Evolutionary conservation across 2,329 filamentous ascomycete species (phyloP).

Genomic region (Fusarium buharicum): DNA sequence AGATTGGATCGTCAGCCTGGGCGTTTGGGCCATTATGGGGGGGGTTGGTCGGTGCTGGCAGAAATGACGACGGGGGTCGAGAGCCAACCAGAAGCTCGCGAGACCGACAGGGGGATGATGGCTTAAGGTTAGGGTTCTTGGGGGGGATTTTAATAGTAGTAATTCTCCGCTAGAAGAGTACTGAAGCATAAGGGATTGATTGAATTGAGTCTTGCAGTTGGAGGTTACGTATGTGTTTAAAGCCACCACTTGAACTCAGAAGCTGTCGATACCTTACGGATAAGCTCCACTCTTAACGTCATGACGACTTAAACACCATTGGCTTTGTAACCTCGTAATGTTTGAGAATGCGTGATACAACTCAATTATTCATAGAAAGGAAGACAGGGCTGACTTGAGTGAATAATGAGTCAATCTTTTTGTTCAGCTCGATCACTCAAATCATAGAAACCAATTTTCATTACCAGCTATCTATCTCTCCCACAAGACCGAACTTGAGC

Average conservation of each 20-base stretch:
- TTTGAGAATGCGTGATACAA: too few species aligned
- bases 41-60: constrained; percentile 44
- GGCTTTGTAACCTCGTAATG: too few species aligned
- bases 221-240: constrained; percentile 31
- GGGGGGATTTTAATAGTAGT: constrained; percentile 28
- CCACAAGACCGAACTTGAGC: too few species aligned
- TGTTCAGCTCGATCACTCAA: too few species aligned
- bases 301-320: constrained; percentile 4
- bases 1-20: constrained; percentile 43
- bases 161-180: constrained; percentile 34
- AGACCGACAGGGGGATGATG: constrained; percentile 18
- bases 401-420: too few species aligned
- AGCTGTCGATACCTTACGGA: constrained; percentile 23
- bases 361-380: too few species aligned
- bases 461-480: too few species aligned
- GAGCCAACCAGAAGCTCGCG: constrained; percentile 39
- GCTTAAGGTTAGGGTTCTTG: constrained; percentile 9
- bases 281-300: constrained; percentile 30
- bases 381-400: too few species aligned
- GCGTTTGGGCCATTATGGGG: constrained; percentile 39
- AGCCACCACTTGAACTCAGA: constrained; percentile 27
- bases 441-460: too few species aligned
- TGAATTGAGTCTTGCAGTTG: constrained; percentile 11
- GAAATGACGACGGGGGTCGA: constrained; percentile 14
- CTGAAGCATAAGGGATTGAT: constrained; percentile 7